phyloP scores from a whole-genome alignment of 2,329 filamentous ascomycete species.

The Tolypocladium nubicola region DNA sequence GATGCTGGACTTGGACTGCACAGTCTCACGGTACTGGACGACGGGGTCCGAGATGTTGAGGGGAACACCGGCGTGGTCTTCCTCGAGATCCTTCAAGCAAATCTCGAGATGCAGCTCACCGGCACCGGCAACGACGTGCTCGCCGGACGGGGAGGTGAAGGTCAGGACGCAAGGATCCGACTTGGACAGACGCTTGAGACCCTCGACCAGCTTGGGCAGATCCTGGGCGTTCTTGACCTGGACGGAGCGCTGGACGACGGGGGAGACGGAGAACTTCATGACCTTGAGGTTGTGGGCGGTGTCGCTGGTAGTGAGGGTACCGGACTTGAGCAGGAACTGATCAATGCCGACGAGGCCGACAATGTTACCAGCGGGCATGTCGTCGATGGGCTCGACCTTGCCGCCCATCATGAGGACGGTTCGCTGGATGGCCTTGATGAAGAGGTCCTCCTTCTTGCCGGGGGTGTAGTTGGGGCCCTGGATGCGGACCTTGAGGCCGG shows the following conservation, averaged over 20 bases:
- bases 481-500: constrained; percentile 98
- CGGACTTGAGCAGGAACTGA: constrained; percentile 99
- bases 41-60: constrained; percentile 97
- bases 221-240: constrained; percentile 99
- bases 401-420: constrained; percentile 99
- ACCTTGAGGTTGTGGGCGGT: constrained; percentile 99
- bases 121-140: constrained; percentile 98
- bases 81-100: constrained; percentile 99
- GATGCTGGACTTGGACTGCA: constrained; percentile 75
- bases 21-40: constrained; percentile 97
- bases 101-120: constrained; percentile 99
- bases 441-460: constrained; percentile 97
- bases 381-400: constrained; percentile 96
- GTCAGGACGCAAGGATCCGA: constrained; percentile 98
- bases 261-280: constrained; percentile 99
- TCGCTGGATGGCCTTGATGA: constrained; percentile 99
- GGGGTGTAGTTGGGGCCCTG: constrained; percentile 98
- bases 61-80: constrained; percentile 97
- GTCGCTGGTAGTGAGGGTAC: constrained; percentile 94
- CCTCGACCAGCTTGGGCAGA: constrained; percentile 98
- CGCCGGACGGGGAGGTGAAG: constrained; percentile 80
- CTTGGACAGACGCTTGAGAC: constrained; percentile 99
- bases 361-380: constrained; percentile 99
- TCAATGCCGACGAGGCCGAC: constrained; percentile 98
- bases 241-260: constrained; percentile 95